These are phyloP conservation scores for Lichtheimia ramosa DNA, from an alignment of 371 early-diverging fungal species.

Conservation along the genomic window DNA sequence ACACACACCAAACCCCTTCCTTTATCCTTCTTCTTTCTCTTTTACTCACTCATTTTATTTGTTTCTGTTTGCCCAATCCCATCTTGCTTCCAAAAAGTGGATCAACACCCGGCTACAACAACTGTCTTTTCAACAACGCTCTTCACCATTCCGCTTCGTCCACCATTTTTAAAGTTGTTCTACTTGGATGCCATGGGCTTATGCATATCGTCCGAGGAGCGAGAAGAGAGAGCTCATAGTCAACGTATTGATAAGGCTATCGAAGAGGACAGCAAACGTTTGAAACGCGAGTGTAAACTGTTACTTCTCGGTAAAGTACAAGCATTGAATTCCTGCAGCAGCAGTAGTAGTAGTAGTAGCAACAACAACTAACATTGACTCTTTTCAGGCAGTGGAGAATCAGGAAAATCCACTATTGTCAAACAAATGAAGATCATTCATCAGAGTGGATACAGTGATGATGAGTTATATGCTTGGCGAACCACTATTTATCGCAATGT, in stretches of 20 bases:
- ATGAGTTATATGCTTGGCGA: slow-evolving; percentile 75
- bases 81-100: no score
- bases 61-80: no score
- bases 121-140: neutral
- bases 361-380: no score
- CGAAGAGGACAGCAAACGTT: slow-evolving; percentile 54
- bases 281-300: slow-evolving; percentile 70
- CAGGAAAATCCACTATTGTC: slow-evolving; percentile 89
- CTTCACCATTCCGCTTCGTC: slow-evolving; percentile 17
- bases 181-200: slow-evolving; percentile 53
- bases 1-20: neutral
- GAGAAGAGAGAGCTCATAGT: slow-evolving; percentile 53
- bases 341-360: neutral
- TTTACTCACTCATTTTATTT: no score
- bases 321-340: neutral
- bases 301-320: slow-evolving; percentile 62
- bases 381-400: slow-evolving; percentile 78
- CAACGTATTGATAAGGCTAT: slow-evolving; percentile 64
- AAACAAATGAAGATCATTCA: slow-evolving; percentile 96
- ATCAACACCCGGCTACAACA: no score
- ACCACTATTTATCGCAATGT: slow-evolving; percentile 79
- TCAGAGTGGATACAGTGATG: slow-evolving; percentile 80
- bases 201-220: slow-evolving; percentile 68
- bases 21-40: slow-evolving; percentile 1
- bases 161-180: slow-evolving; percentile 9